Evolutionary conservation across 768 basidiomycete species (phyloP), one percentile per base, ranked within the genome.

Genomic region (Glaciozyma martinii): DNA sequence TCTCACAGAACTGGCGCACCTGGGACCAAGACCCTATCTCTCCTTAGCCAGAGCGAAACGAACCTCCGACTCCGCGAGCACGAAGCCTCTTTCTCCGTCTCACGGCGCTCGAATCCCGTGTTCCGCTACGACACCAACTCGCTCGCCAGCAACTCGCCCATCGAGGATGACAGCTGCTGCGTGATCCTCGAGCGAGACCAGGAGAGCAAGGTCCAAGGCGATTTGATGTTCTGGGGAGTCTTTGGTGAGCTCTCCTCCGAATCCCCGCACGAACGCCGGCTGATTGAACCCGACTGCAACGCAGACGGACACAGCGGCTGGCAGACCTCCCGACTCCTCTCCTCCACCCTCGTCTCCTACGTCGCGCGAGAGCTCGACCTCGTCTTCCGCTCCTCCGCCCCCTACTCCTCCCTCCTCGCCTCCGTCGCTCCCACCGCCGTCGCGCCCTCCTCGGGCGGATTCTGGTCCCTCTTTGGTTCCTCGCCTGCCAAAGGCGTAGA

Each of bases 61-160:
- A 62, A 72, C 57, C 9, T n/a, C 2, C 64, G 66, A 1, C 61
- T 74, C 19, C 58, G 59, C 30, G 67, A 70, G 62, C 71, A 74
- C 66, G 68, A 74, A 52, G 62, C 65, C 0, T 61, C 62, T 6
- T 72, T 64, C 61, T 61, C 71, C 44, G 65, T 74, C 46, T 42
- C 58, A 6, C 42, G 73, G 3, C 59, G 63, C 21, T 62, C 62
- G 32, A 72, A 72, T 65, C 68, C 67, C 25, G 63, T 74, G 25
- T 46, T 66, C 15, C 56, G 72, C 69, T 86, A 86, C 76, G 81
- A 86, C 56, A 93, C 87, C 5, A 88, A 89, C 23, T 82, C 81
- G 42, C 79, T 98, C 43, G 80, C 88, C 1, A 87, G 90, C 5
- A 99, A 99, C 73, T 83, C 87, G 65, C 89, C 91, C 12, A 85